Percentiles rank a stretch among this genome's conserved stretches.
Conservation (phyloP, 108 stramenopile species). For the Seminavis robusta region DNA sequence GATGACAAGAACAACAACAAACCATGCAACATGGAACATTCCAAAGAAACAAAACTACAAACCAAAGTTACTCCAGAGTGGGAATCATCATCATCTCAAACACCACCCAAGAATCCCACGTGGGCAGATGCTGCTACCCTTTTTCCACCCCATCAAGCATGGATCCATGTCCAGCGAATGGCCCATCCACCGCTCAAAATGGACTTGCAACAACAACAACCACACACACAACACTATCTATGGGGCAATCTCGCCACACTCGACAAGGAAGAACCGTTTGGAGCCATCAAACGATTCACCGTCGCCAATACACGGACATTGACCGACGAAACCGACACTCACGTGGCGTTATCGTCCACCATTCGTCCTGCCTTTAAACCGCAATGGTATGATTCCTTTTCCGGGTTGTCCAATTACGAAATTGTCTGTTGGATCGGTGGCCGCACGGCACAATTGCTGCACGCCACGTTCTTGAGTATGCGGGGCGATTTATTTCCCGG, state of each 20-base stretch:
- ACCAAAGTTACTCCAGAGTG: neutral
- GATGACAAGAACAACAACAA: neutral
- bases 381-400: slow-evolving; percentile 11
- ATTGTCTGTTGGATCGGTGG: slow-evolving; percentile 54
- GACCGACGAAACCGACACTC: neutral
- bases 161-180: too few species aligned
- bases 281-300: slow-evolving; percentile 11
- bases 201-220: too few species aligned
- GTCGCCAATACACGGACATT: neutral
- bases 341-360: neutral
- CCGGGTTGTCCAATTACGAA: slow-evolving; percentile 44
- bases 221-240: slow-evolving; percentile 17
- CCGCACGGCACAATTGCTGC: slow-evolving; percentile 15
- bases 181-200: too few species aligned
- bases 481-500: slow-evolving; percentile 9
- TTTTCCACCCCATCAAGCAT: neutral
- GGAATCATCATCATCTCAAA: slow-evolving; percentile 14
- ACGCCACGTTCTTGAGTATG: slow-evolving; percentile 22
- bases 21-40: neutral
- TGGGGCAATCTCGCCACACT: slow-evolving; percentile 12
- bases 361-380: neutral
- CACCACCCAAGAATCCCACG: slow-evolving; percentile 10
- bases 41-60: neutral
- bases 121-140: neutral
- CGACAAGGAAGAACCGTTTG: neutral